Conservation (phyloP, 2,329 filamentous ascomycete genomes). For the Seiridium unicorne region DNA sequence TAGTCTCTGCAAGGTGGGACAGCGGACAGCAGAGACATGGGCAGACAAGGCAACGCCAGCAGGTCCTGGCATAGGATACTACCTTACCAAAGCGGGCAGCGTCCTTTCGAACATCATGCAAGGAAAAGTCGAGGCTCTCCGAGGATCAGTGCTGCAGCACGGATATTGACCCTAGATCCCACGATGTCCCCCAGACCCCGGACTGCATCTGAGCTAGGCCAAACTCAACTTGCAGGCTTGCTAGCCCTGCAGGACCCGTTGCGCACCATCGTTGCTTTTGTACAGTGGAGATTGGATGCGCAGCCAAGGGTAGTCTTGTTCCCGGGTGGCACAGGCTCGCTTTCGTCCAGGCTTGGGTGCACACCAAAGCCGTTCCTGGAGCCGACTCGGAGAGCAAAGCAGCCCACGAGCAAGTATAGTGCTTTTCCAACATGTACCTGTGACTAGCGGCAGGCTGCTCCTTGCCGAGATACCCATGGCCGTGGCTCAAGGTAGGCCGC, state of each 20-base stretch:
- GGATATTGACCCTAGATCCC: neutral
- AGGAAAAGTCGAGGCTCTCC: neutral
- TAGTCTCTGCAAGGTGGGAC: neutral
- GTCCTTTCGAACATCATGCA: neutral
- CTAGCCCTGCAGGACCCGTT: neutral
- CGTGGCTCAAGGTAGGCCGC: neutral
- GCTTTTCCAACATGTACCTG: constrained; percentile 1
- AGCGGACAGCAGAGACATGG: neutral
- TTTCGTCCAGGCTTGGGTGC: neutral
- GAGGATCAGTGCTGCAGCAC: neutral
- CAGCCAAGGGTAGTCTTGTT: neutral
- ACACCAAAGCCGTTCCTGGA: no score
- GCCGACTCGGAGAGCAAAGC: neutral
- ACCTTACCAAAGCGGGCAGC: constrained; percentile 6
- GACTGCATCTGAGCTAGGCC: neutral
- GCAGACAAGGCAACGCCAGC: no score
- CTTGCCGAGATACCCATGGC: neutral
- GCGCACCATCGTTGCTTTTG: neutral
- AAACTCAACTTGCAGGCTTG: neutral
- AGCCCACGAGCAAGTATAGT: neutral
- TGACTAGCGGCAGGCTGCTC: neutral
- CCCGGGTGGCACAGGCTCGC: neutral
- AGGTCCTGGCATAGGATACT: neutral
- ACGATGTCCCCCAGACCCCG: neutral
- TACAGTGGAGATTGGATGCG: neutral